Base-by-base conservation (phyloP, 2,329 filamentous ascomycete species). In the Aspergillus piperis region DNA sequence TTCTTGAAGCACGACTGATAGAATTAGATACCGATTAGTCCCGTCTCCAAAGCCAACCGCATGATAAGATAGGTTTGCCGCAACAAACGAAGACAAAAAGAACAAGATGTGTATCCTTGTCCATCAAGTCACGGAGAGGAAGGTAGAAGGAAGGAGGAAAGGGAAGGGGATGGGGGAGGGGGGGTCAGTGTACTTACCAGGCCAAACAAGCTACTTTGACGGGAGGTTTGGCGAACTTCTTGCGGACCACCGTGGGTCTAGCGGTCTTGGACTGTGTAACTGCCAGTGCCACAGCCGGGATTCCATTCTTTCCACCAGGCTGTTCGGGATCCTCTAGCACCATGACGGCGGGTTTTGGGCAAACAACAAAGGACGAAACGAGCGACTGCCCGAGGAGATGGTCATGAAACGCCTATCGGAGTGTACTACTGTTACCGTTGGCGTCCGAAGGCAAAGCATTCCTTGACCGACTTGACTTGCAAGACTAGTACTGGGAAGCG, bases 201-300 rank as follows among this genome's bases (percentile, higher is more conserved):
- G 77, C 68, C 59, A 79, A 66, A 71, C 77, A 79, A 47, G 77
- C 77, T 68, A 79, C 75, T 66, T 79, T 79, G 36, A 79, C 77
- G 42, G 77, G 77, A 21, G 77, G 77, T 71, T 78, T 78, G 53
- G 75, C 74, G 62, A 79, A 79, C 68, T 78, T 79, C 71, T 75
- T 78, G 64, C 75, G 73, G 63, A 71, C 66, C 62, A 73, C 71
- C 51, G 69, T 69, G 65, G 72, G 69, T 57, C 66, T 68, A 32
- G 64, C 63, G 58, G 64, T 58, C 58, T 65, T 66, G 64, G 67
- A 63, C 58, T 70, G 67, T 62, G 66, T 64, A 62, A 64, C 66
- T 58, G 64, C 48, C 49, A 60, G 57, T 58, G 64, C 48, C 49
- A 60, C 58, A 50, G 57, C 50, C 39, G 60, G 56, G 54, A 58